Evolutionary conservation across 1,284 basidiomycete species (phyloP).

Genomic region (Sparassis latifolia): DNA sequence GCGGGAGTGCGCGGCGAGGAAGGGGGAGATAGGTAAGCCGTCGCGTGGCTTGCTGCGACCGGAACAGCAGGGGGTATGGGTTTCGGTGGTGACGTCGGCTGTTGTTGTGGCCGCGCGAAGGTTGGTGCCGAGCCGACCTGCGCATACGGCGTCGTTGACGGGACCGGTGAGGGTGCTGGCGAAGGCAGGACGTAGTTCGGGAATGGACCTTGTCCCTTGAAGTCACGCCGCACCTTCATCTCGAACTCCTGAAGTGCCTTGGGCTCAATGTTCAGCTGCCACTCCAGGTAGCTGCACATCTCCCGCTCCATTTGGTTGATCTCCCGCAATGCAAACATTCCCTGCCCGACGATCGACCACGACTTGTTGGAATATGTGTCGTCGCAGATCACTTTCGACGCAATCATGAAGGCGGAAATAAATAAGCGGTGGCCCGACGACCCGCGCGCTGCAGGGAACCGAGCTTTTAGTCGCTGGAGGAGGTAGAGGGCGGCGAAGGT

Average conservation of each 20-base stretch:
- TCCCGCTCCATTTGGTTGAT: slow-evolving; percentile 96
- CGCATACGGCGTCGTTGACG: slow-evolving; percentile 36
- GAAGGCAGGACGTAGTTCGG: slow-evolving; percentile 53
- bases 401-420: slow-evolving; percentile 92
- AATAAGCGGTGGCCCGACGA: slow-evolving; percentile 90
- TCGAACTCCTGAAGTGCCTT: slow-evolving; percentile 63
- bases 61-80: slow-evolving; percentile 3
- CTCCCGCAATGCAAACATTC: slow-evolving; percentile 85
- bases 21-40: slow-evolving; percentile 3
- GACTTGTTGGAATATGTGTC: slow-evolving; percentile 97
- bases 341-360: slow-evolving; percentile 90
- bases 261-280: slow-evolving; percentile 80
- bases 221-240: slow-evolving; percentile 54
- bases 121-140: slow-evolving; percentile 31
- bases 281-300: slow-evolving; percentile 90
- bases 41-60: not conserved
- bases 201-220: slow-evolving; percentile 46
- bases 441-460: slow-evolving; percentile 87
- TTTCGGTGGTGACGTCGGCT: slow-evolving; percentile 34
- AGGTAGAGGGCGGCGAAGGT: slow-evolving; percentile 84
- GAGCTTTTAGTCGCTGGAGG: slow-evolving; percentile 81
- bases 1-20: slow-evolving; percentile 36
- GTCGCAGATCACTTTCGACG: slow-evolving; percentile 88
- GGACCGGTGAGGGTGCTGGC: slow-evolving; percentile 43
- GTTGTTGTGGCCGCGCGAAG: slow-evolving; percentile 36